Percentiles rank a stretch among this genome's conserved stretches.
phyloP scores from a whole-genome alignment of 306 rosid species.

The Pueraria montana region DNA sequence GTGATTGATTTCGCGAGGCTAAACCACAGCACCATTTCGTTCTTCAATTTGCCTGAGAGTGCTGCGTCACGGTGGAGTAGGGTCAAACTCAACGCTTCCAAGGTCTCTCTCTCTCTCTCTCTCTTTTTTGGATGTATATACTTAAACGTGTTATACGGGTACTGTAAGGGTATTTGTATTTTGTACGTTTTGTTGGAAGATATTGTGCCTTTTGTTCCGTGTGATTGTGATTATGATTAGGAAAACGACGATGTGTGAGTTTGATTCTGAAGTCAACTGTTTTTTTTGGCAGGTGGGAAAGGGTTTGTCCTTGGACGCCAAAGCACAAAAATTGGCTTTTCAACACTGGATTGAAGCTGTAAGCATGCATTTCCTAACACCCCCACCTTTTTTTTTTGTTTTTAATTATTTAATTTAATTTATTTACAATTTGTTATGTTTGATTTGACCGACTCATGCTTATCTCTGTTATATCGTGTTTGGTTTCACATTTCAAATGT shows the following conservation, averaged over 20 bases:
- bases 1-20: constrained; percentile 75
- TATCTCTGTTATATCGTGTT: not conserved
- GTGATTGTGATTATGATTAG: not conserved
- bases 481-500: not conserved
- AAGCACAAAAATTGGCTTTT: constrained; percentile 94
- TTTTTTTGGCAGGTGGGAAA: constrained; percentile 81
- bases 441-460: constrained; percentile 32
- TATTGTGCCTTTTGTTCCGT: not conserved
- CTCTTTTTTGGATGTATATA: not conserved
- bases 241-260: constrained; percentile 23
- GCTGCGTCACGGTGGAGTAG: constrained; percentile 79
- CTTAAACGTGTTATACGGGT: constrained; percentile 12
- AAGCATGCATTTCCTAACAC: constrained; percentile 39
- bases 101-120: constrained; percentile 44
- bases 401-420: not conserved
- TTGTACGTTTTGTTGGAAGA: constrained; percentile 6
- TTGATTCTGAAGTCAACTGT: constrained; percentile 46
- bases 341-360: constrained; percentile 99
- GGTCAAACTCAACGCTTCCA: constrained; percentile 78
- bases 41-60: constrained; percentile 83
- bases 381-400: too few species aligned
- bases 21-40: constrained; percentile 82
- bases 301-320: constrained; percentile 83
- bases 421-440: not conserved
- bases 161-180: not conserved